A percentile compares a stretch with the other conserved stretches of the same genome.
Conservation (phyloP, 2,329 filamentous ascomycete species). For the Aurifilum marmelostoma region DNA sequence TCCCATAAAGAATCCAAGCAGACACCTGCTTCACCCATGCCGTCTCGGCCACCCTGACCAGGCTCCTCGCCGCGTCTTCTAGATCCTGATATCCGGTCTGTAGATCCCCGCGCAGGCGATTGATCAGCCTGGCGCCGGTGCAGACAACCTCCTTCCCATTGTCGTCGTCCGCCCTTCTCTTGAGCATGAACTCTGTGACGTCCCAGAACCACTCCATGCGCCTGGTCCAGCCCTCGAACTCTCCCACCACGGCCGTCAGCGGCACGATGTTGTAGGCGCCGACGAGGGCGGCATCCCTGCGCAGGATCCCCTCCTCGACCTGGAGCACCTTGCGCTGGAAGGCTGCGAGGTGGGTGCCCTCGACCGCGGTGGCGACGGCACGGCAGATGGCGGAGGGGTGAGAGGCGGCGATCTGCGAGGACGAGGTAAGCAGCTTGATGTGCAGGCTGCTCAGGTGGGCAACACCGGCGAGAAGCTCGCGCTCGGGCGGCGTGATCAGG, state of each 20-base stretch:
- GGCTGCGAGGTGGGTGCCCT: constrained; percentile 71
- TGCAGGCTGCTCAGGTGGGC: constrained; percentile 80
- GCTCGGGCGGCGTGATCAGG: constrained; percentile 75
- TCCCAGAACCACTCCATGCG: constrained; percentile 85
- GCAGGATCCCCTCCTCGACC: constrained; percentile 79
- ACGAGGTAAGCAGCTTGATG: constrained; percentile 68
- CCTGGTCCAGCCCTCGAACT: constrained; percentile 86
- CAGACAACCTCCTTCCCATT: constrained; percentile 44
- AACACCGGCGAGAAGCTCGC: constrained; percentile 76
- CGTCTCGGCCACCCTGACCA: constrained; percentile 79
- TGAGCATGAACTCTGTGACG: constrained; percentile 69
- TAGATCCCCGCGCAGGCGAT: constrained; percentile 73
- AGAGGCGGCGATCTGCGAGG: constrained; percentile 66
- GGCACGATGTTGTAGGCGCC: constrained; percentile 94
- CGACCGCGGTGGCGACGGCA: constrained; percentile 79
- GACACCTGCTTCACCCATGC: constrained; percentile 91
- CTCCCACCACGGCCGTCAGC: constrained; percentile 78
- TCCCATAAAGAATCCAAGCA: constrained; percentile 88
- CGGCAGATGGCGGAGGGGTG: constrained; percentile 85
- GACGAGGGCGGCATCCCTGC: constrained; percentile 76
- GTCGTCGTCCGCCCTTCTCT: constrained; percentile 33
- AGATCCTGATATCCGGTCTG: constrained; percentile 90
- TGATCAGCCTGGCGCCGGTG: constrained; percentile 74
- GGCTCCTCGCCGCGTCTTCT: constrained; percentile 71
- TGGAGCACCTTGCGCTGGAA: constrained; percentile 86